Evolutionary conservation across 2,329 filamentous ascomycete species (phyloP).

Genomic region (Colletotrichum lupini): DNA sequence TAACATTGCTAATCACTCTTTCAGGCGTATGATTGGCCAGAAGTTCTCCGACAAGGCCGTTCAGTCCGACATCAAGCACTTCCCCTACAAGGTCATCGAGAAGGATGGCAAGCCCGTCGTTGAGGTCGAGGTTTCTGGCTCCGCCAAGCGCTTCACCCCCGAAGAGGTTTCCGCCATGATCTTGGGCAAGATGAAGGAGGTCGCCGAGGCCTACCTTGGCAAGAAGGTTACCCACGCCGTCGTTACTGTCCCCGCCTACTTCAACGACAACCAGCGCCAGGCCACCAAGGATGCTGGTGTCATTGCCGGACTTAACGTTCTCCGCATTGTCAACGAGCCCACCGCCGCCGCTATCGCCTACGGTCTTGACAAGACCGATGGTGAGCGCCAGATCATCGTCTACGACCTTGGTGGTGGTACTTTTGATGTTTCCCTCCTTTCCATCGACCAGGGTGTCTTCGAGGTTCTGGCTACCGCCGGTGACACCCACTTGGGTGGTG

Average conservation of each 20-base stretch:
- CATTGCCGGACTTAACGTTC: conserved; percentile 93
- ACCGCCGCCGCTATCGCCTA: conserved; percentile 96
- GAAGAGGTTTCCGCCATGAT: conserved; percentile 87
- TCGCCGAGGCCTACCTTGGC: conserved; percentile 81
- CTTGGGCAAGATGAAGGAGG: conserved; percentile 86
- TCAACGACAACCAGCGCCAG: conserved; percentile 98
- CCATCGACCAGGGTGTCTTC: conserved; percentile 91
- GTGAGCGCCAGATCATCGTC: conserved; percentile 89
- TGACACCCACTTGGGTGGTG: conserved; percentile 97
- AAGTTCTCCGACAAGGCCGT: conserved; percentile 88
- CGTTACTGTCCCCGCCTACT: conserved; percentile 96
- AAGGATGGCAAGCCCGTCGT: conserved; percentile 92
- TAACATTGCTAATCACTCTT: conserved; percentile 37
- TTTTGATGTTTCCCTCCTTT: conserved; percentile 93
- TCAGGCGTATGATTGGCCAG: conserved; percentile 84
- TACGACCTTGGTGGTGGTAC: conserved; percentile 96
- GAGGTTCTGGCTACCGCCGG: conserved; percentile 94
- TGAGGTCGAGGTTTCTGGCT: conserved; percentile 75
- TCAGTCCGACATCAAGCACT: conserved; percentile 96
- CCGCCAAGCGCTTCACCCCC: conserved; percentile 79
- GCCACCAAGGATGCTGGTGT: conserved; percentile 94
- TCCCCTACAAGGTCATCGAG: conserved; percentile 93
- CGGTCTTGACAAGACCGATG: conserved; percentile 87
- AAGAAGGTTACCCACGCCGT: conserved; percentile 89
- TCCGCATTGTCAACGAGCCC: conserved; percentile 96